Percentiles rank a stretch among this genome's conserved stretches.
Conservation (phyloP, 1,284 basidiomycete genomes). For the Uromyces viciae-fabae region DNA sequence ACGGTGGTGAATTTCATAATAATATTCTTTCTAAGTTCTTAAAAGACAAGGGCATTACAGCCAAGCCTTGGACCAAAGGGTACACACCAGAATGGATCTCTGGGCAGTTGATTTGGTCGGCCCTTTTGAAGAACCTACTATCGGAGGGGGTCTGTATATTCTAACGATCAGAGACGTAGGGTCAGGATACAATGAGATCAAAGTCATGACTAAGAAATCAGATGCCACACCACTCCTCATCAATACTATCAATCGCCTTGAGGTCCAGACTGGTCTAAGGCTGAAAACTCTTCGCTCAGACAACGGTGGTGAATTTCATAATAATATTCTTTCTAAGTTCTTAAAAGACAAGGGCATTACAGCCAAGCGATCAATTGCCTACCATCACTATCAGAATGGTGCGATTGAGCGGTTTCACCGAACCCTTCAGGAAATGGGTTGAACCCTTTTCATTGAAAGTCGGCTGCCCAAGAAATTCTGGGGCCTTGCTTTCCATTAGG, state of each 20-base stretch:
- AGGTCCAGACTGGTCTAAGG: too few species aligned
- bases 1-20: neutral
- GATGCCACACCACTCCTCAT: too few species aligned
- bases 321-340: neutral
- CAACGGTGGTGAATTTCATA: neutral
- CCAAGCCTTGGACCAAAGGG: neutral
- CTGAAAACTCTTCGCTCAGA: neutral
- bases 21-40: neutral
- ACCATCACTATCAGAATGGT: neutral
- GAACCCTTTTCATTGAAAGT: neutral
- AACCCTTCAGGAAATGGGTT: neutral
- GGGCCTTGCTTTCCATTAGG: conserved; percentile 3
- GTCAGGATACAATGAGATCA: too few species aligned
- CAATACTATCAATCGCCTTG: too few species aligned
- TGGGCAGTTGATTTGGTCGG: neutral
- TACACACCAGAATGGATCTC: neutral
- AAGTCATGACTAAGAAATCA: too few species aligned
- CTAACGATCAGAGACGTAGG: too few species aligned
- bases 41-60: neutral
- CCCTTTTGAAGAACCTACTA: neutral
- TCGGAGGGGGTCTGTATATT: too few species aligned
- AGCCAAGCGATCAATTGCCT: neutral
- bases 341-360: neutral
- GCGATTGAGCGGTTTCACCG: neutral
- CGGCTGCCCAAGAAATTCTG: neutral